phyloP scores from a whole-genome alignment of 306 rosid genomes.

The Castanea mollissima region DNA sequence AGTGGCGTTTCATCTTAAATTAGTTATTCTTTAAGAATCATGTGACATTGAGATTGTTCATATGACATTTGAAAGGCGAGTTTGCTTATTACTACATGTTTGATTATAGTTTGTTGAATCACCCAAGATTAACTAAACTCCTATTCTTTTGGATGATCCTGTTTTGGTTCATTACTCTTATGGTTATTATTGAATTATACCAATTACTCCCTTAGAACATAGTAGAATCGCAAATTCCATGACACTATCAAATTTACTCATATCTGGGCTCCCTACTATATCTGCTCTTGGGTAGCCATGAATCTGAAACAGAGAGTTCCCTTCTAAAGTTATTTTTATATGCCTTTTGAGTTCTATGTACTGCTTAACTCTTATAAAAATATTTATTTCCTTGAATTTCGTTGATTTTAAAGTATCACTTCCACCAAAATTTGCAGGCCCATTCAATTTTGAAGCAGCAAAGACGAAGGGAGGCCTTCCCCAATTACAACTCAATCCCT shows the following conservation, averaged over 20 bases:
- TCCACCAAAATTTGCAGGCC: constrained; percentile 58
- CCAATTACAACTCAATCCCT: constrained; percentile 72
- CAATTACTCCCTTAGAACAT: not conserved
- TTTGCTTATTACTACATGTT: not conserved
- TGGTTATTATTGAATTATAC: not conserved
- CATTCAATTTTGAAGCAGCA: constrained; percentile 77
- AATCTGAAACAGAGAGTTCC: not conserved
- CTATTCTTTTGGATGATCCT: not conserved
- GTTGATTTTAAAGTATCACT: not conserved
- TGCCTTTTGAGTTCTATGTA: not conserved
- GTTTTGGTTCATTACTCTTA: not conserved
- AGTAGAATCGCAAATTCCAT: not conserved
- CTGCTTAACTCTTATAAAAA: not conserved
- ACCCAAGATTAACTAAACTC: not conserved
- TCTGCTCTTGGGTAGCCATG: not conserved
- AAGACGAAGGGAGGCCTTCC: constrained; percentile 52
- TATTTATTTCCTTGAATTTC: not conserved
- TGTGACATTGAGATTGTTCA: not conserved
- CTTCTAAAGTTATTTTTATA: not conserved
- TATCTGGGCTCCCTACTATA: not conserved
- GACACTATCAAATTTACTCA: not conserved
- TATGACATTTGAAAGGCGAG: not conserved
- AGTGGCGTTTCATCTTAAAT: not conserved
- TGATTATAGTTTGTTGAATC: not conserved
- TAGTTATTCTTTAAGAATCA: not conserved